Conservation (phyloP, 129 eudicot species). For the Lactuca saligna region DNA sequence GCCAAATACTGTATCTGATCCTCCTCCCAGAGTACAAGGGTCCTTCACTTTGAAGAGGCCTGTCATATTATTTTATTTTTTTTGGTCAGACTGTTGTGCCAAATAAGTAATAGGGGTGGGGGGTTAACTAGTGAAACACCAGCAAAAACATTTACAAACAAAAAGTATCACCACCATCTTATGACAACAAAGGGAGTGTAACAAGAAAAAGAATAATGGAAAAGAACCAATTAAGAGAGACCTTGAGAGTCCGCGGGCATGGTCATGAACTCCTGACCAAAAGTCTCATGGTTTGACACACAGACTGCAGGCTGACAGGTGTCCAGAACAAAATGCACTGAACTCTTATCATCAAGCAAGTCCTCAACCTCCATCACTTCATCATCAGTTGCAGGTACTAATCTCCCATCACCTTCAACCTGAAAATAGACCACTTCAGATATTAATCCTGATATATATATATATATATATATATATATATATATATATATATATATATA, state of each 20-base stretch:
- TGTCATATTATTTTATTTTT: slow-evolving; percentile 25
- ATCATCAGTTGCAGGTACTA: slow-evolving; percentile 92
- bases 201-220: too few relatives aligned
- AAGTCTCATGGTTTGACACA: slow-evolving; percentile 24
- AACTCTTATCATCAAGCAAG: slow-evolving; percentile 63
- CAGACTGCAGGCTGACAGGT: slow-evolving; percentile 36
- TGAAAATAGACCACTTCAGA: slow-evolving; percentile 24
- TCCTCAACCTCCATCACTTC: slow-evolving; percentile 83
- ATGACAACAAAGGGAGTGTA: slow-evolving; percentile 12
- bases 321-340: slow-evolving; percentile 36
- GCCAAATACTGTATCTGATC: slow-evolving; percentile 35
- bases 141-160: neutral
- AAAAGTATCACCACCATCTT: slow-evolving; percentile 10
- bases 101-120: neutral
- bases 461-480: too few relatives aligned
- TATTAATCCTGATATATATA: neutral
- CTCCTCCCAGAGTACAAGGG: slow-evolving; percentile 41
- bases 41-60: slow-evolving; percentile 37
- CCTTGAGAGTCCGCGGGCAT: slow-evolving; percentile 37
- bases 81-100: too few relatives aligned
- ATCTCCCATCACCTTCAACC: slow-evolving; percentile 93
- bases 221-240: slow-evolving; percentile 7
- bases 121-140: neutral
- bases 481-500: too few relatives aligned
- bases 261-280: slow-evolving; percentile 30